Base-by-base conservation (phyloP, 176 grass and related monocot species). In the Hordeum vulgare region DNA sequence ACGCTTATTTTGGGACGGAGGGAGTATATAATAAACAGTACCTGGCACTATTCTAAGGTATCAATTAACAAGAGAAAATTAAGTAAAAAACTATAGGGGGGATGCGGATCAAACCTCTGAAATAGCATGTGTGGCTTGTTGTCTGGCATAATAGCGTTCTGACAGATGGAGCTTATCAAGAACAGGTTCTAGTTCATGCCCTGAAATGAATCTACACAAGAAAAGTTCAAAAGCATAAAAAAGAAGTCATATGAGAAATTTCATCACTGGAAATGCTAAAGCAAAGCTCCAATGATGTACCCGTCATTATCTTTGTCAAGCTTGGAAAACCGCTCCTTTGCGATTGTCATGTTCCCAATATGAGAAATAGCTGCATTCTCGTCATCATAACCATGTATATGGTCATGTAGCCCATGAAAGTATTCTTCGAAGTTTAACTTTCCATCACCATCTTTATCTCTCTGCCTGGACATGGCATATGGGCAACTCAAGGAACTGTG, bases 371-470 rank as follows among this genome's bases (percentile, higher is more conserved):
- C 79, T 69, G 66, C 36, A 37, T 78, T 40, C 74, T 90, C 89
- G 14, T 80, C 80, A 92, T 92, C 81, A 85, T 90, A 81, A 84
- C 91, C 93, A 76, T 83, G 86, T 85, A 99, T 80, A 58, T 84
- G 79, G 57, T 89, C 93, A 81, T 92, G 89, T 59, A 96, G 74
- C 27, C 80, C 87, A 47, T 28, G 20, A 76, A 87, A 89, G 68
- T 87, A 94, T 59, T 94, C 94, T 78, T 92, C 73, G n/a, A 97
- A 97, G 83, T 89, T 90, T 66, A 97, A 78, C 70, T 89, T 97
- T 47, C 88, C 90, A 72, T 97, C 88, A 81, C 85, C 83, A 83
- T 94, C 86, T 88, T 79, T 87, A 86, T 97, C 94, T 20, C 78
- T 94, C 74, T 92, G 76, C 72, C 94, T 97, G 81, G 29, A 75